phyloP scores from a whole-genome alignment of 1,139 yeast genomes.

The Lodderomyces oxycetoniae region DNA sequence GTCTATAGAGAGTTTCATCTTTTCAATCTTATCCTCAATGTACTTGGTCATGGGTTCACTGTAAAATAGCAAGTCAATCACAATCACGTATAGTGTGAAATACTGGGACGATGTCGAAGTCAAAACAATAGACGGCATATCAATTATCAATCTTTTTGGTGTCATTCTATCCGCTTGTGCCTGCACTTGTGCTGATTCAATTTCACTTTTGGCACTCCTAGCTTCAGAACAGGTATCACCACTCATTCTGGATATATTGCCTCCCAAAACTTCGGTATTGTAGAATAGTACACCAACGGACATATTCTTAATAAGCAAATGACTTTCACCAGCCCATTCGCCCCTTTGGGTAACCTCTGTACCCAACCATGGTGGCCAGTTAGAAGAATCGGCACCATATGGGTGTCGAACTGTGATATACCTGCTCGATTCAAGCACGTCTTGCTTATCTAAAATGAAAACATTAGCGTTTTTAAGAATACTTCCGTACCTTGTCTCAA shows the following conservation, averaged over 20 bases:
- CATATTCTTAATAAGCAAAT: constrained; percentile 35
- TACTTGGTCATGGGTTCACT: constrained; percentile 40
- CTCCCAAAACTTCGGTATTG: constrained; percentile 28
- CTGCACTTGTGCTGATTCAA: too few species aligned
- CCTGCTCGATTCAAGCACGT: constrained; percentile 11
- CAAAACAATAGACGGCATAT: constrained; percentile 38
- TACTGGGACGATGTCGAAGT: constrained; percentile 43
- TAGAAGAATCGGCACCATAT: constrained; percentile 33
- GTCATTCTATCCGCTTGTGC: too few species aligned
- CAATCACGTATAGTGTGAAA: constrained; percentile 34
- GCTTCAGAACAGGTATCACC: constrained; percentile 6
- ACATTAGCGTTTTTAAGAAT: constrained; percentile 37
- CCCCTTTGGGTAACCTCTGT: constrained; percentile 39
- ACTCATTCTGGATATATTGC: constrained; percentile 8
- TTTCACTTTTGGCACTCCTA: not conserved
- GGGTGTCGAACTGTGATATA: constrained; percentile 19
- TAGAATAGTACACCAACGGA: constrained; percentile 35
- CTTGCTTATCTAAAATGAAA: constrained; percentile 32
- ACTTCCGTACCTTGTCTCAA: constrained; percentile 38
- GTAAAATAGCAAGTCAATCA: constrained; percentile 34
- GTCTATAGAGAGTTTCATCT: constrained; percentile 40
- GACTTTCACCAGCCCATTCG: constrained; percentile 32
- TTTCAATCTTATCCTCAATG: constrained; percentile 33
- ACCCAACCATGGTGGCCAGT: constrained; percentile 50
- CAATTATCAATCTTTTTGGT: constrained; percentile 28